Evolutionary conservation across 805 yeast genomes (phyloP), one percentile per base, ranked within the genome.

Genomic region (Hyphopichia homilentoma): DNA sequence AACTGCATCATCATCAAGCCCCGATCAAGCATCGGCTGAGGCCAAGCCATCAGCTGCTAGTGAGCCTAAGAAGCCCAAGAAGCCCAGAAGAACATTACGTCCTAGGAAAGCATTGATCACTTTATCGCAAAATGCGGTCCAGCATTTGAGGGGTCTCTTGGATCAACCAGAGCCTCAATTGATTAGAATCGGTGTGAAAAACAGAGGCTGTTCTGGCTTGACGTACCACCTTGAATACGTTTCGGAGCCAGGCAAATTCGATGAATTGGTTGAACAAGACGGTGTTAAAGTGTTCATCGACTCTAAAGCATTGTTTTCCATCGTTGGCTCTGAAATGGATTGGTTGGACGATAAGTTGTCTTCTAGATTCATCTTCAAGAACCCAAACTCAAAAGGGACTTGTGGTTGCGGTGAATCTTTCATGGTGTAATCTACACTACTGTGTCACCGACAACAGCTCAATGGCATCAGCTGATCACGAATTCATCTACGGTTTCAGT

Each of bases 401-500:
- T 93, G 98, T 63, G 98, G 98, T 8, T 93, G 98, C 60, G 98
- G 98, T 34, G 98, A 93, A 65, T 86, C 96, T 4, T 93, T 93
- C 59, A 93, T 89, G 96, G 96, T 90, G 6, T 89, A 65, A 44
- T 12, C 9, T n/a, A n/a, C n/a, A n/a, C 23, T 9, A 21, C 11
- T 11, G 8, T 9, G 11, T 8, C 11, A 21, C 11, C 11, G 11
- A 9, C 11, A 9, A 21, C 11, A 21, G 23, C 8, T 21, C 11
- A 21, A 21, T 21, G 23, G 11, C 8, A 21, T 21, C 23, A 21
- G n/a, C n/a, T n/a, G n/a, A n/a, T n/a, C 15, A 24, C 13, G 13
- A 24, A 14, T 16, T 24, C 7, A 9, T 24, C 26, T 14, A 24
- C 15, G 26, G 15, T 24, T 24, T 24, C 26, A 24, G 1, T 24